These are phyloP conservation scores for Mrakia hoshinonis DNA, from an alignment of 768 basidiomycete species.

Conservation along the genomic window DNA sequence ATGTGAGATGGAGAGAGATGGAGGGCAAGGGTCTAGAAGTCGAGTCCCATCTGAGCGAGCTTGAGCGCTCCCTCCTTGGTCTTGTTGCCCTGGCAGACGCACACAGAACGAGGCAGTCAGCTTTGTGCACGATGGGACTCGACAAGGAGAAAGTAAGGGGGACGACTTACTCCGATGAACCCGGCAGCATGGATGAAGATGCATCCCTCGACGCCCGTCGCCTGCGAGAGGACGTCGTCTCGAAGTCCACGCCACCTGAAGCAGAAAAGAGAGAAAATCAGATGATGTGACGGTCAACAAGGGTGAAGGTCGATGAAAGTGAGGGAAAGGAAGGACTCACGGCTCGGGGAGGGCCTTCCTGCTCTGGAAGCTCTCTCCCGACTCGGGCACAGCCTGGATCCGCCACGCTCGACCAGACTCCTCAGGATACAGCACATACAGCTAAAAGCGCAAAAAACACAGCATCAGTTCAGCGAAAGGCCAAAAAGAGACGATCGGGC, in stretches of 20 bases:
- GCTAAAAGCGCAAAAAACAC: slow-evolving; percentile 24
- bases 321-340: slow-evolving; percentile 31
- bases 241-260: slow-evolving; percentile 75
- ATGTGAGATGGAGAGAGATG: neutral
- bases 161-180: slow-evolving; percentile 67
- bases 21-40: neutral
- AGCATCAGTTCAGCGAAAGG: neutral
- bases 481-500: neutral
- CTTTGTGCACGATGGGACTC: neutral
- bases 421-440: slow-evolving; percentile 86
- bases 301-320: neutral
- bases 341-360: slow-evolving; percentile 83
- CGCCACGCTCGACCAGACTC: slow-evolving; percentile 64
- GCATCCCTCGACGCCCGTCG: slow-evolving; percentile 67
- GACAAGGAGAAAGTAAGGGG: slow-evolving; percentile 29
- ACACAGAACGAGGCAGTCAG: neutral
- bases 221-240: slow-evolving; percentile 66
- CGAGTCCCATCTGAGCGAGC: slow-evolving; percentile 64
- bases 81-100: slow-evolving; percentile 58
- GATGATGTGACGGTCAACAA: no score
- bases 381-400: slow-evolving; percentile 78
- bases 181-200: slow-evolving; percentile 93
- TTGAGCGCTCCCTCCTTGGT: slow-evolving; percentile 78
- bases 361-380: slow-evolving; percentile 76
- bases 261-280: neutral